These are phyloP conservation scores for Lophiotrema nucula DNA, from an alignment of 495 filamentous ascomycete species.

Conservation along the genomic window DNA sequence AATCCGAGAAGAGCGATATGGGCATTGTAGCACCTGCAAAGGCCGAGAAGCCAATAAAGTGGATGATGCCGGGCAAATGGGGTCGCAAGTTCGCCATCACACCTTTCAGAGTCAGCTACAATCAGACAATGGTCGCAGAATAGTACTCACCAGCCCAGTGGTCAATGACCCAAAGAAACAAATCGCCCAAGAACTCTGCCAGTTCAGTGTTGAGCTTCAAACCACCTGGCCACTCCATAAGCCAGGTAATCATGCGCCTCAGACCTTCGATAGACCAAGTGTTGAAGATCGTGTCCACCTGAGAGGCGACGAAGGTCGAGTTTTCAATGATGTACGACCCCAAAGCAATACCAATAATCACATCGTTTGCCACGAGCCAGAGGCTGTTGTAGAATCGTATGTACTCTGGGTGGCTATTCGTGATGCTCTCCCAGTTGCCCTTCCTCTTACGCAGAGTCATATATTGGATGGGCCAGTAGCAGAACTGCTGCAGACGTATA, in stretches of 20 bases:
- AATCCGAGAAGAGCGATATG: slow-evolving; percentile 91
- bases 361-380: slow-evolving; percentile 98
- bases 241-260: slow-evolving; percentile 86
- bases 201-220: slow-evolving; percentile 96
- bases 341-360: slow-evolving; percentile 95
- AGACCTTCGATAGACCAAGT: slow-evolving; percentile 87
- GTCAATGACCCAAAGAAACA: slow-evolving; percentile 98
- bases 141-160: slow-evolving; percentile 96
- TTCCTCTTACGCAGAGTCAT: slow-evolving; percentile 83
- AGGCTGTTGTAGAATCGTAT: slow-evolving; percentile 99
- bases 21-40: slow-evolving; percentile 97
- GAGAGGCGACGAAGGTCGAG: slow-evolving; percentile 75
- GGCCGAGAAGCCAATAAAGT: slow-evolving; percentile 89
- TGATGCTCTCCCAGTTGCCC: slow-evolving; percentile 92
- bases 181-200: slow-evolving; percentile 84
- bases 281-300: slow-evolving; percentile 74
- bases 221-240: slow-evolving; percentile 97
- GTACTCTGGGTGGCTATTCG: slow-evolving; percentile 93
- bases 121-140: too few species aligned
- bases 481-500: slow-evolving; percentile 96
- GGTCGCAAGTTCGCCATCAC: slow-evolving; percentile 69
- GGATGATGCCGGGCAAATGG: slow-evolving; percentile 79
- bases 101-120: too few species aligned
- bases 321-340: slow-evolving; percentile 98
- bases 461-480: slow-evolving; percentile 98